Conservation (phyloP, 169 alveolate species). For the Plasmodium vivax region DNA sequence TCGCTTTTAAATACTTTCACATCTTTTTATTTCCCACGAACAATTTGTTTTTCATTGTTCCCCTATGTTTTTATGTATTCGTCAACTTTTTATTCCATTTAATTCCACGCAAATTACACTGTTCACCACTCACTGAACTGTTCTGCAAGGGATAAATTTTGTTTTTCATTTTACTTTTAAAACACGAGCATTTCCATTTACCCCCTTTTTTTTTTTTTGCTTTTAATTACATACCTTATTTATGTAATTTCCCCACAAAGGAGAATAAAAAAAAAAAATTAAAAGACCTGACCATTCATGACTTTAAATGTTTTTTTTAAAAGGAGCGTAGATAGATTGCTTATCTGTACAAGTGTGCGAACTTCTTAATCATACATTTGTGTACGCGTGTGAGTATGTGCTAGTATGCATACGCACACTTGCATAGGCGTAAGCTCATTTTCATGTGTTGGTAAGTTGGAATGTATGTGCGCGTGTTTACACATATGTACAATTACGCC, state of each 20-base stretch:
- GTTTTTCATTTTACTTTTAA: constrained; percentile 10
- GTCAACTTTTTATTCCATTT: not conserved
- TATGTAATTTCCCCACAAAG: not conserved
- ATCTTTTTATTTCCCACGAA: constrained; percentile 12
- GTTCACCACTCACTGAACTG: constrained; percentile 5
- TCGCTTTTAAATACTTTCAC: constrained; percentile 22
- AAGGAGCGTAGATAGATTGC: not conserved
- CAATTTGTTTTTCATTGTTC: constrained; percentile 8
- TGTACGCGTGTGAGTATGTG: not conserved
- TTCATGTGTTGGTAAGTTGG: not conserved
- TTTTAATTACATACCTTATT: not conserved
- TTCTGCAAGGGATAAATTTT: constrained; percentile 13
- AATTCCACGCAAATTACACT: constrained; percentile 7
- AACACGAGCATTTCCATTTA: not conserved
- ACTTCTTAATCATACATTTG: not conserved
- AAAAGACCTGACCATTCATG: constrained; percentile 7
- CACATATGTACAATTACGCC: constrained; percentile 2
- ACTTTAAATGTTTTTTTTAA: not conserved
- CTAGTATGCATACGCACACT: not conserved
- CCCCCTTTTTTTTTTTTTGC: not conserved
- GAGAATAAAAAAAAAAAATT: not conserved
- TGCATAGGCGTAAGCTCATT: not conserved
- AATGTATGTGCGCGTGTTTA: not conserved
- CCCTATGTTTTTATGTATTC: constrained; percentile 8
- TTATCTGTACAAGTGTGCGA: not conserved